Evolutionary conservation across 164 flowering plant species (phyloP).

Genomic region (Brasenia schreberi): DNA sequence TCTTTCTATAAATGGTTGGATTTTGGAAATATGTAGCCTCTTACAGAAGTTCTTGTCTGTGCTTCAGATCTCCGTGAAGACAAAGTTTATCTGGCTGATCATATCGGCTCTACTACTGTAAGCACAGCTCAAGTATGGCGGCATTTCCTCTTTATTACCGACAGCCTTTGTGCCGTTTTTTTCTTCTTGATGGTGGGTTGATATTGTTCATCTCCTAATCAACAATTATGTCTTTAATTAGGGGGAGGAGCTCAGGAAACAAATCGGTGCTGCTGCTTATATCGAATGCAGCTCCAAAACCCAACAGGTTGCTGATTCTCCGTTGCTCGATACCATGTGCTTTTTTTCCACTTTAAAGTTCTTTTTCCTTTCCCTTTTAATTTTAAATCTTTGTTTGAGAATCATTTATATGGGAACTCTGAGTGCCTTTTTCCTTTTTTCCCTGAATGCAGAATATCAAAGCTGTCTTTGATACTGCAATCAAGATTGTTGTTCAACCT

Average conservation of each 20-base stretch:
- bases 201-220: neutral
- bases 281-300: constrained; percentile 99
- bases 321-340: neutral
- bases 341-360: neutral
- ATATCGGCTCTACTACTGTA: constrained; percentile 48
- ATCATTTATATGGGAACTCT: neutral
- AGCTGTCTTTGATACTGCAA: constrained; percentile 97
- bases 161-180: neutral
- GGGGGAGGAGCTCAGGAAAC: constrained; percentile 97
- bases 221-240: constrained; percentile 7
- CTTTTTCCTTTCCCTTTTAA: neutral
- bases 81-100: constrained; percentile 64
- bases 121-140: constrained; percentile 63
- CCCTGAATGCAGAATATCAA: constrained; percentile 58
- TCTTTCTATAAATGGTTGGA: neutral
- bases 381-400: too few relatives aligned
- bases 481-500: constrained; percentile 96
- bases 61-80: constrained; percentile 79
- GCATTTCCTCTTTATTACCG: neutral
- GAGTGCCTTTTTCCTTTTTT: neutral
- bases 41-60: neutral
- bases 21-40: neutral
- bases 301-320: constrained; percentile 54
- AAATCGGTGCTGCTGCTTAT: constrained; percentile 95
- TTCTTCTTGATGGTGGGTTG: too few relatives aligned